Conservation (phyloP, 2,329 filamentous ascomycete genomes). For the Thielaviopsis populi region DNA sequence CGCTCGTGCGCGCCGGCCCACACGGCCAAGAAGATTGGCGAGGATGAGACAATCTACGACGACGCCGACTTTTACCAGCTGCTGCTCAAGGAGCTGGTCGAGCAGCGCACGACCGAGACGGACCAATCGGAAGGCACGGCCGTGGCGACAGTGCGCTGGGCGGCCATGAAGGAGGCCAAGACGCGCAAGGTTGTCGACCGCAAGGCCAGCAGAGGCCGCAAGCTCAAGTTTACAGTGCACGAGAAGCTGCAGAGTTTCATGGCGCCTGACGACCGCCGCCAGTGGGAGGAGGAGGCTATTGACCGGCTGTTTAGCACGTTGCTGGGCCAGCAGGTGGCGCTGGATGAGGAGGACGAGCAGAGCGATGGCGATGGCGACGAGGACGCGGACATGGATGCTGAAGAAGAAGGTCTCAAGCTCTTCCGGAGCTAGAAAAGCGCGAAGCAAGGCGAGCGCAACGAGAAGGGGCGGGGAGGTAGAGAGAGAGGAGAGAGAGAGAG, state of each 20-base stretch:
- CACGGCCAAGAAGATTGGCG: constrained; percentile 38
- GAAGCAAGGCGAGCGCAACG: not conserved
- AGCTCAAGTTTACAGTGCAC: constrained; percentile 86
- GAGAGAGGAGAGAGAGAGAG: constrained; percentile 13
- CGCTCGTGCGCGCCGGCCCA: constrained; percentile 65
- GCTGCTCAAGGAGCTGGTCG: constrained; percentile 81
- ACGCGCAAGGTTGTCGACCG: constrained; percentile 75
- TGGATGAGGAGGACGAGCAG: constrained; percentile 43
- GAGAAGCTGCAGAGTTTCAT: constrained; percentile 98
- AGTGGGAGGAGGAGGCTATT: constrained; percentile 67
- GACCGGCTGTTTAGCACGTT: constrained; percentile 63
- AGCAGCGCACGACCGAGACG: constrained; percentile 64
- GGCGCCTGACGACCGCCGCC: constrained; percentile 69
- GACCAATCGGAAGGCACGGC: constrained; percentile 37
- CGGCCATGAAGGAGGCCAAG: constrained; percentile 59
- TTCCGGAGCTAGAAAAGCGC: constrained; percentile 30
- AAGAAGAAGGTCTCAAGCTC: constrained; percentile 38
- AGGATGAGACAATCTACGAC: constrained; percentile 61
- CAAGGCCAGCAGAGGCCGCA: constrained; percentile 86
- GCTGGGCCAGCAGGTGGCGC: constrained; percentile 52
- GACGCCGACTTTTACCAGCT: constrained; percentile 92
- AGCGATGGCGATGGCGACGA: constrained; percentile 38
- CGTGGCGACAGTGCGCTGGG: constrained; percentile 47
- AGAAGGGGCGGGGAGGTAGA: constrained; percentile 6
- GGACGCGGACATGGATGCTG: constrained; percentile 34